Evolutionary conservation across 2,329 filamentous ascomycete species (phyloP).

Genomic region (Cytospora paraplurivora): DNA sequence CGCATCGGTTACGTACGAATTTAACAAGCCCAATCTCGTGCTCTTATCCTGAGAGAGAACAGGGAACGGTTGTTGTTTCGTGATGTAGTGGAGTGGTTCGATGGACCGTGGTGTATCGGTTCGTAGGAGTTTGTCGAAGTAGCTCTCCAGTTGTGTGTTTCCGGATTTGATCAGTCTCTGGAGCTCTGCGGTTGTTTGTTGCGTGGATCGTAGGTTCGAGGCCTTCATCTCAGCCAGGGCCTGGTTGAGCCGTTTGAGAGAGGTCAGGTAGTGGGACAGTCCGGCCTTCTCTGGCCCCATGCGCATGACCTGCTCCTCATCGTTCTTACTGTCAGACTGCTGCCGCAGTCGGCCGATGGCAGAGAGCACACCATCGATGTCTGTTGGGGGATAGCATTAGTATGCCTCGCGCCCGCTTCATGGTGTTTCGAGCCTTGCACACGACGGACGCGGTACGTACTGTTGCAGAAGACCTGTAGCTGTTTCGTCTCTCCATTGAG

Average conservation of each 20-base stretch:
- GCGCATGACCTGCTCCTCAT: constrained; percentile 89
- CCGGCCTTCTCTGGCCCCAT: constrained; percentile 83
- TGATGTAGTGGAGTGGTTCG: constrained; percentile 90
- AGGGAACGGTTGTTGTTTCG: constrained; percentile 85
- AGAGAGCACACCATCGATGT: constrained; percentile 82
- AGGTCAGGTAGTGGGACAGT: constrained; percentile 81
- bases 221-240: constrained; percentile 82
- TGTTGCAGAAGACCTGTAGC: constrained; percentile 83
- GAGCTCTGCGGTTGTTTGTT: constrained; percentile 82
- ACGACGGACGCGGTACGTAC: constrained; percentile 47
- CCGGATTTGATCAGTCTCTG: constrained; percentile 76
- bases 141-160: constrained; percentile 78
- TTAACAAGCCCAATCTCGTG: constrained; percentile 76
- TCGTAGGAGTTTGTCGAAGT: constrained; percentile 76
- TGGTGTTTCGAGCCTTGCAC: constrained; percentile 1
- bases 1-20: constrained; percentile 70
- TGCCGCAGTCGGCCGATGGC: constrained; percentile 88
- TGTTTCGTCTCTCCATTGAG: constrained; percentile 90
- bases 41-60: constrained; percentile 75
- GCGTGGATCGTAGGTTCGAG: constrained; percentile 90
- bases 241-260: constrained; percentile 84
- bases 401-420: not conserved
- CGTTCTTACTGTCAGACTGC: constrained; percentile 88
- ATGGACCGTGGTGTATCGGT: constrained; percentile 77
- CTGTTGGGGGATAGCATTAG: constrained; percentile 42